Conservation (phyloP, 371 early-diverging fungal species). For the Syncephalastrum contaminatum region DNA sequence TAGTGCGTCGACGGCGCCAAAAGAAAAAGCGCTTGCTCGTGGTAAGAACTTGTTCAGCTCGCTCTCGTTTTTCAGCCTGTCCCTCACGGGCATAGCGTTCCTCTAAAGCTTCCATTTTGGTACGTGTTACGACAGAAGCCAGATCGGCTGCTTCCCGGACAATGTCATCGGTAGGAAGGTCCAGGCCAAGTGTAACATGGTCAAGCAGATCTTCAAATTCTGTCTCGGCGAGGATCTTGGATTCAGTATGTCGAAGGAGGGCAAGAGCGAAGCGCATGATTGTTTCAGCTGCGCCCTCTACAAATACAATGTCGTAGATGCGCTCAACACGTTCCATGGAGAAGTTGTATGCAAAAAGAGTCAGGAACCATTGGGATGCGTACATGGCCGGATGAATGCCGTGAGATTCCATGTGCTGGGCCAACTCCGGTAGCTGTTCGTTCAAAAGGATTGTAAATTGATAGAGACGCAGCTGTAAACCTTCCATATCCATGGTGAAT, state of each 20-base stretch:
- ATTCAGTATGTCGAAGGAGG: conserved; percentile 75
- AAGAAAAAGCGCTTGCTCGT: conserved; percentile 12
- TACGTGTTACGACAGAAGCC: conserved; percentile 62
- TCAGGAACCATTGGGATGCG: conserved; percentile 92
- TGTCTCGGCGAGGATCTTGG: conserved; percentile 60
- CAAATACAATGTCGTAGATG: conserved; percentile 82
- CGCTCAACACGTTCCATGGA: conserved; percentile 76
- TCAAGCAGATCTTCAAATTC: conserved; percentile 88
- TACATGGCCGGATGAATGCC: conserved; percentile 88
- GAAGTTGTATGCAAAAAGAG: conserved; percentile 84
- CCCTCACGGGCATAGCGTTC: conserved; percentile 52
- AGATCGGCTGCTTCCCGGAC: conserved; percentile 80
- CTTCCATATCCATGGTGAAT: conserved; percentile 86
- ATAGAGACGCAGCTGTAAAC: conserved; percentile 78
- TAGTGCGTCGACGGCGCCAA: conserved; percentile 11
- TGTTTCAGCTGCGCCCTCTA: conserved; percentile 82
- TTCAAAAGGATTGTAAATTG: conserved; percentile 81
- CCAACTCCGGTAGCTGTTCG: conserved; percentile 76
- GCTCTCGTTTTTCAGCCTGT: conserved; percentile 37
- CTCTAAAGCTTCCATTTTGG: conserved; percentile 68
- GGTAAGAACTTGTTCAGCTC: conserved; percentile 20
- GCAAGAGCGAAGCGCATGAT: conserved; percentile 90
- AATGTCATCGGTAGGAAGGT: conserved; percentile 54
- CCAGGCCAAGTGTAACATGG: conserved; percentile 54
- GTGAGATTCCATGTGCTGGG: conserved; percentile 68